Conservation (phyloP, 495 filamentous ascomycete species). For the Neurospora sp. region DNA sequence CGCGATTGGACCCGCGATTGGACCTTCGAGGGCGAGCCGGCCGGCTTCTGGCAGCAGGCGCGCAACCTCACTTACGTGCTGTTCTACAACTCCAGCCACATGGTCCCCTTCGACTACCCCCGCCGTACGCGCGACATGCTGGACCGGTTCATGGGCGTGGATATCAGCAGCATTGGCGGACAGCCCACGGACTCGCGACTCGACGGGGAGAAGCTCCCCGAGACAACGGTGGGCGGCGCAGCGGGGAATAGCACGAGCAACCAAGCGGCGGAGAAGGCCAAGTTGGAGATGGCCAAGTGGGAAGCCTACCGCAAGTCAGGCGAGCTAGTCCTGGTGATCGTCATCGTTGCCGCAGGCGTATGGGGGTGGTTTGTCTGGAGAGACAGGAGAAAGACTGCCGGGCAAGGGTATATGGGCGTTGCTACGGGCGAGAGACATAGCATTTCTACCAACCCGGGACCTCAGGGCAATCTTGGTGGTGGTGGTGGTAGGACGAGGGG, state of each 20-base stretch:
- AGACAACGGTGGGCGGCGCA: constrained; percentile 73
- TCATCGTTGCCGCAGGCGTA: constrained; percentile 61
- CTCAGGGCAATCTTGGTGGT: constrained; percentile 3
- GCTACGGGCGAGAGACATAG: constrained; percentile 15
- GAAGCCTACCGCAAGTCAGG: constrained; percentile 86
- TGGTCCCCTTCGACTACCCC: constrained; percentile 93
- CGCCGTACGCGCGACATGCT: constrained; percentile 90
- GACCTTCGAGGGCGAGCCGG: constrained; percentile 86
- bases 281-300: constrained; percentile 80
- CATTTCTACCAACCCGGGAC: constrained; percentile 1
- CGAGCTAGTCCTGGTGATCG: constrained; percentile 78
- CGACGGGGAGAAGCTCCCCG: constrained; percentile 78
- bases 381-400: constrained; percentile 45
- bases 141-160: constrained; percentile 88
- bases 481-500: constrained; percentile 38
- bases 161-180: constrained; percentile 86
- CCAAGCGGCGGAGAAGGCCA: constrained; percentile 59
- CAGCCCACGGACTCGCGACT: constrained; percentile 73
- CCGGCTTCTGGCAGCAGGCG: constrained; percentile 87
- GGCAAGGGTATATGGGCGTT: constrained; percentile 43
- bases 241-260: constrained; percentile 64
- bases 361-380: constrained; percentile 88
- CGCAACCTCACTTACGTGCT: constrained; percentile 92
- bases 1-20: too few relatives aligned
- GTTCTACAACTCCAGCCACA: constrained; percentile 92